Base-by-base conservation (phyloP, 83 land plant species). In the Larix sibirica region DNA sequence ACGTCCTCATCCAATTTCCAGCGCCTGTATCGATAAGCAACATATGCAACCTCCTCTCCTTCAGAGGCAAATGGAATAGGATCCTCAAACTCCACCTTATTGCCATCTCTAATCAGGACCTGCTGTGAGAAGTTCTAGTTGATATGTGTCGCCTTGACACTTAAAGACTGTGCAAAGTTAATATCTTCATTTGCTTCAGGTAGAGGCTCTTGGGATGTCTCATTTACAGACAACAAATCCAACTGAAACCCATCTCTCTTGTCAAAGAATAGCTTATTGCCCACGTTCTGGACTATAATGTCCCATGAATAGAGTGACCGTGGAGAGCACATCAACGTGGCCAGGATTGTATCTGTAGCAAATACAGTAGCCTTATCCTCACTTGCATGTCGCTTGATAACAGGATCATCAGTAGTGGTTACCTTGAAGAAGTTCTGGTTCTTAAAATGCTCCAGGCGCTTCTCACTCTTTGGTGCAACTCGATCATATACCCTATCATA, bases 121-220 rank as follows among this genome's bases (percentile, higher is more conserved):
- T 97, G 99, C 92, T 97, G 99, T 3, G 99, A 95, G 86, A 97
- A 97, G 77, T 95, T 95, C 94, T 97, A 98, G 79, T 97, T 97
- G 76, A 97, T 94, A 77, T 94, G 94, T 18, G 98, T 93, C 9
- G 98, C 98, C 86, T 97, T 98, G 24, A 94, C 92, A 36, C 95
- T 85, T 59, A 97, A 86, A 3, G 96, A 94, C 82, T 95, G 83
- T 0, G 96, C 93, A 3, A 98, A 97, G 42, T 96, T 97, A 61
- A 97, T 97, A 65, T 96, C 98, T 63, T 97, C 98, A 82, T 97
- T 96, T 38, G 94, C 94, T 66, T 96, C 98, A 0, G 98, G 98
- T 20, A 96, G 82, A 5, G 98, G 95, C 84, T 97, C 99, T 90
- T 90, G 92, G 0, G 89, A 89, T 0, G 96, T 91, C 88, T 91